These are phyloP conservation scores for Huntiella abstrusa DNA, from an alignment of 2,329 filamentous ascomycete species.

Conservation along the genomic window DNA sequence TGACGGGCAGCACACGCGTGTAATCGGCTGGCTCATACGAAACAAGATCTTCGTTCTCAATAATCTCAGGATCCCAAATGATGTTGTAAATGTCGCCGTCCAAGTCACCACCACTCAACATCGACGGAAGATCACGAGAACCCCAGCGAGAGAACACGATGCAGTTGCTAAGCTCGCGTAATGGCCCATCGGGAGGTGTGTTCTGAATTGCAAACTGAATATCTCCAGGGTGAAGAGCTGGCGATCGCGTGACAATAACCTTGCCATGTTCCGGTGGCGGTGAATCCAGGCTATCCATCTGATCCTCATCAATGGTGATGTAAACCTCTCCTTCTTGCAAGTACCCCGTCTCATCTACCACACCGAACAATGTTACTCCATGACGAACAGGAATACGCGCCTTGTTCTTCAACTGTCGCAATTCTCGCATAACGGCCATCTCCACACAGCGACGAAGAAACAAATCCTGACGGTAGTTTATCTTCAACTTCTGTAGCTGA, in stretches of 20 bases:
- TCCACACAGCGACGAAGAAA: slow-evolving; percentile 59
- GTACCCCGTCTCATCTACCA: slow-evolving; percentile 64
- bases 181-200: slow-evolving; percentile 36
- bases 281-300: slow-evolving; percentile 1
- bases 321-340: slow-evolving; percentile 51
- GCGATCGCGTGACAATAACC: slow-evolving; percentile 57
- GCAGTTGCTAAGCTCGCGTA: slow-evolving; percentile 48
- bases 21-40: slow-evolving; percentile 47
- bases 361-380: slow-evolving; percentile 60
- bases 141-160: slow-evolving; percentile 61
- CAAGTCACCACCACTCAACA: slow-evolving; percentile 63
- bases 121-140: slow-evolving; percentile 53
- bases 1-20: slow-evolving; percentile 31
- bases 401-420: slow-evolving; percentile 61
- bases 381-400: slow-evolving; percentile 52
- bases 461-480: slow-evolving; percentile 46
- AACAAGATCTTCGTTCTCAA: slow-evolving; percentile 22
- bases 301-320: slow-evolving; percentile 30
- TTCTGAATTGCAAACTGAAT: slow-evolving; percentile 47
- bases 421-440: slow-evolving; percentile 46
- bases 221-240: slow-evolving; percentile 66
- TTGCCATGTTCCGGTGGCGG: slow-evolving; percentile 14
- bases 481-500: slow-evolving; percentile 33
- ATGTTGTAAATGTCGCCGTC: slow-evolving; percentile 71
- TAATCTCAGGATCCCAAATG: slow-evolving; percentile 43